phyloP scores from a whole-genome alignment of 495 filamentous ascomycete genomes.

The Lentithecium fluviatile region DNA sequence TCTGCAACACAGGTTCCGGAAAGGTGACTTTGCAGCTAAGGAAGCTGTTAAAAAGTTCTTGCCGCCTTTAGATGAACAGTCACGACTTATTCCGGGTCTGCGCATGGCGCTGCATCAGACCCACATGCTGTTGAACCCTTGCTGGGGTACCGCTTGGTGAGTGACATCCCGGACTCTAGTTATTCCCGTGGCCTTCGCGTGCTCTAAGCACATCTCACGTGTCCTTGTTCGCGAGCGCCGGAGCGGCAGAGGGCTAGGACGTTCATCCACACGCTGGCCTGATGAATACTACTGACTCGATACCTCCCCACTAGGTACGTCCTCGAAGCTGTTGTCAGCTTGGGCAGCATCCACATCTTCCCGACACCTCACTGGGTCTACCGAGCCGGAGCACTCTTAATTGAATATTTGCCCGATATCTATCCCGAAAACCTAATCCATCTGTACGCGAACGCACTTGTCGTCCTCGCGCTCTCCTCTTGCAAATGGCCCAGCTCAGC shows the following conservation, averaged over 20 bases:
- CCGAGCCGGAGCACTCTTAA: constrained; percentile 11
- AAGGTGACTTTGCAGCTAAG: constrained; percentile 14
- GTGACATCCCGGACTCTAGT: too few relatives aligned
- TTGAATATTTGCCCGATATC: constrained; percentile 12
- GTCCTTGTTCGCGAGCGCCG: too few relatives aligned
- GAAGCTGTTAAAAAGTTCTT: background rate
- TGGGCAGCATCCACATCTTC: constrained; percentile 15
- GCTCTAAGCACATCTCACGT: too few relatives aligned
- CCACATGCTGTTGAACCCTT: constrained; percentile 20
- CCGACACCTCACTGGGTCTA: constrained; percentile 29
- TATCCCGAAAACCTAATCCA: constrained; percentile 12
- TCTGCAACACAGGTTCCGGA: constrained; percentile 30
- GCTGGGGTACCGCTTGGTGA: constrained; percentile 27
- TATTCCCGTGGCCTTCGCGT: too few relatives aligned
- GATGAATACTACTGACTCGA: too few relatives aligned
- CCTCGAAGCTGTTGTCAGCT: constrained; percentile 20
- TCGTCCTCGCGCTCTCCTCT: constrained; percentile 8
- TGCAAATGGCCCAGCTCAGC: constrained; percentile 20
- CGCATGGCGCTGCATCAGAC: constrained; percentile 24
- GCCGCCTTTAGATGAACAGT: constrained; percentile 4
- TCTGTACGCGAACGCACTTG: constrained; percentile 25
- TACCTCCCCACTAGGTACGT: constrained; percentile 3
- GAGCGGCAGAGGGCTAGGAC: too few relatives aligned
- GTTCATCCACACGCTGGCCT: too few relatives aligned
- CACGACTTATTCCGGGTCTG: constrained; percentile 5